These are phyloP conservation scores for Cyclotella choctawhatcheeana DNA, from an alignment of 108 stramenopile genomes.

Conservation along the genomic window DNA sequence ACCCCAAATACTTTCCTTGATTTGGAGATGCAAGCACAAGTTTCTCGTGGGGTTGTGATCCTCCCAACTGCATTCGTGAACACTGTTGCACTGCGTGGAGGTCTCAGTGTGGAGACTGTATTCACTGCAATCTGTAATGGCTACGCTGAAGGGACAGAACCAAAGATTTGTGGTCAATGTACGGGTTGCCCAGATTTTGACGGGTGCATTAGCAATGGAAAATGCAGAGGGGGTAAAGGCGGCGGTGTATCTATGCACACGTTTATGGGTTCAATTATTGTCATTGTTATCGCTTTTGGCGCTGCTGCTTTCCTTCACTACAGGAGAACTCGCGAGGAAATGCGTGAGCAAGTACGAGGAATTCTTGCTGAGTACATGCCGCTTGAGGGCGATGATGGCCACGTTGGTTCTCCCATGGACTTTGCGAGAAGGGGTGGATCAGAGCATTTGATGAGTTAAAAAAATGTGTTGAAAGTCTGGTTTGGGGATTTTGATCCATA, in stretches of 20 bases:
- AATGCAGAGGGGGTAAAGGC: constrained; percentile 31
- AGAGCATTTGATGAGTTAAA: constrained; percentile 39
- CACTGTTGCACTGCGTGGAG: constrained; percentile 68
- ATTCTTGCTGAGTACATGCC: constrained; percentile 95
- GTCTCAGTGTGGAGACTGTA: constrained; percentile 56
- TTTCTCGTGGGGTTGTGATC: constrained; percentile 54
- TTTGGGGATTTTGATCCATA: no score
- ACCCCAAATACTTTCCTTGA: constrained; percentile 70
- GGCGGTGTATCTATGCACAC: constrained; percentile 51
- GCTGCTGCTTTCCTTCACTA: constrained; percentile 78
- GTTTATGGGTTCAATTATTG: constrained; percentile 51
- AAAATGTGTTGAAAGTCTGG: no score
- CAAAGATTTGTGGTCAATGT: constrained; percentile 54
- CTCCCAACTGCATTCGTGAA: constrained; percentile 69
- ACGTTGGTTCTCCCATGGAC: constrained; percentile 54
- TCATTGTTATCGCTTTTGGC: constrained; percentile 48
- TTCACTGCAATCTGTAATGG: constrained; percentile 78
- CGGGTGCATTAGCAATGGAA: constrained; percentile 40
- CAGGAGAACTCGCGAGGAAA: constrained; percentile 77
- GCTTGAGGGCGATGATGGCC: constrained; percentile 73
- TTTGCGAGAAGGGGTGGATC: constrained; percentile 52
- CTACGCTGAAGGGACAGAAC: constrained; percentile 69
- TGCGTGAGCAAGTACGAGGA: constrained; percentile 89
- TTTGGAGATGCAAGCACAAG: constrained; percentile 57
- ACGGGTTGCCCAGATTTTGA: constrained; percentile 40